Evolutionary conservation across 2,329 filamentous ascomycete species (phyloP), one percentile per base, ranked within the genome.

Genomic region (Alternaria rosae): DNA sequence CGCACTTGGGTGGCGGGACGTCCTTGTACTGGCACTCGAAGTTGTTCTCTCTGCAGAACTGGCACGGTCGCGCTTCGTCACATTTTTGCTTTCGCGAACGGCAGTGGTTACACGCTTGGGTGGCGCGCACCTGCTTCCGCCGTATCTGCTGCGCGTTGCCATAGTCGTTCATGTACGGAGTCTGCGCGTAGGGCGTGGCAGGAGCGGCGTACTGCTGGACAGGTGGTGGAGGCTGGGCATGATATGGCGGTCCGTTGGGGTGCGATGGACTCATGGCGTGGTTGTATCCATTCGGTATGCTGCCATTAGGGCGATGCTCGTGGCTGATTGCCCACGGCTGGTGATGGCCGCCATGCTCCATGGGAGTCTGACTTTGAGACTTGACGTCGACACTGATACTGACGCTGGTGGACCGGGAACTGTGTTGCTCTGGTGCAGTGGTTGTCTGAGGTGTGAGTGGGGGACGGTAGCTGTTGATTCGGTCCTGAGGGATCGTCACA

Each of bases 21-120:
- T 97, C 94, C 68, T 94, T 89, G 79, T 97, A 98, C 78, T 92
- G 90, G 82, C 95, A 99, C 55, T 89, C 86, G 30, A 93, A 85
- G 68, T 87, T 89, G 76, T 96, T 96, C 70, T 98, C 94, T 71
- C 91, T 91, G 78, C 95, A 99, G 72, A 89, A 88, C 56, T 76
- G 72, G 61, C 79, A 81, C 6, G 79, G 79, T 44, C 77, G 70
- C 13, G 73, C 70, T 66, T 81, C 79, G 65, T 80, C 78, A 60
- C 79, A 81, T 59, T 80, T 81, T 61, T 81, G 79, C 63, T 81
- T 81, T 38, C 79, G 76, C 50, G 74, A 69, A 56, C 79, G 76
- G 57, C 79, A 81, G 56, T 79, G 73, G 61, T 81, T 80, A 79
- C 95, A 99, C 38, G 95, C 95, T 92, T 79, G 78, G 5, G 74